Conservation (phyloP, 768 basidiomycete species). For the Lactarius quietus region DNA sequence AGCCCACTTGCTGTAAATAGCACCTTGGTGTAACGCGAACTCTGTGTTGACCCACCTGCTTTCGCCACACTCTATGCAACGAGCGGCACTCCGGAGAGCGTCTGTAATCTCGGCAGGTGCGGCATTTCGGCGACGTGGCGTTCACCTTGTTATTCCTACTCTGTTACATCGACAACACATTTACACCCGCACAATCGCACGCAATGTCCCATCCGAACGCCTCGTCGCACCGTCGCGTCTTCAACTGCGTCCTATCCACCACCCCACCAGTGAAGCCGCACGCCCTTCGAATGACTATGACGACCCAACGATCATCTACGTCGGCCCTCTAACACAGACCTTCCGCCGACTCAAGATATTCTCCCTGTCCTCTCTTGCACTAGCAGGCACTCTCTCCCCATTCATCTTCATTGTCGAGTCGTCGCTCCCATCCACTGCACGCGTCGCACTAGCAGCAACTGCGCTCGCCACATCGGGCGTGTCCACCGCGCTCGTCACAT, state of each 20-base stretch:
- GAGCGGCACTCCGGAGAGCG: neutral
- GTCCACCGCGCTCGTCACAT: constrained; percentile 70
- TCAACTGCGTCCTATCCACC: constrained; percentile 3
- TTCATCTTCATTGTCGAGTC: constrained; percentile 83
- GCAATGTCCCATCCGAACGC: neutral
- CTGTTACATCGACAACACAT: neutral
- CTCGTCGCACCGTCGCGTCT: constrained; percentile 1
- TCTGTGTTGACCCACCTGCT: neutral
- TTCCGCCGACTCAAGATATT: constrained; percentile 80
- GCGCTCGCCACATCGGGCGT: constrained; percentile 70
- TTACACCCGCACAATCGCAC: neutral
- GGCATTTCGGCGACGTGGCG: neutral
- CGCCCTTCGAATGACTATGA: constrained; percentile 26
- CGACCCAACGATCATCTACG: constrained; percentile 42
- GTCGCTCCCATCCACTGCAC: constrained; percentile 63
- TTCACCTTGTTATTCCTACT: neutral
- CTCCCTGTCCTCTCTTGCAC: constrained; percentile 71
- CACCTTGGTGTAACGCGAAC: too few species aligned
- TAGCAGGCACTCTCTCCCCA: constrained; percentile 67
- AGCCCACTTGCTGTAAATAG: too few species aligned
- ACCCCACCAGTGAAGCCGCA: neutral
- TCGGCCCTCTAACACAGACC: constrained; percentile 67
- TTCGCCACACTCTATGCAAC: constrained; percentile 2
- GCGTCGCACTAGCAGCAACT: constrained; percentile 60
- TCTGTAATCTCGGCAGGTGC: neutral